These are phyloP conservation scores for Aspergillus fumigatus DNA, from an alignment of 2,329 filamentous ascomycete genomes.

Conservation along the genomic window DNA sequence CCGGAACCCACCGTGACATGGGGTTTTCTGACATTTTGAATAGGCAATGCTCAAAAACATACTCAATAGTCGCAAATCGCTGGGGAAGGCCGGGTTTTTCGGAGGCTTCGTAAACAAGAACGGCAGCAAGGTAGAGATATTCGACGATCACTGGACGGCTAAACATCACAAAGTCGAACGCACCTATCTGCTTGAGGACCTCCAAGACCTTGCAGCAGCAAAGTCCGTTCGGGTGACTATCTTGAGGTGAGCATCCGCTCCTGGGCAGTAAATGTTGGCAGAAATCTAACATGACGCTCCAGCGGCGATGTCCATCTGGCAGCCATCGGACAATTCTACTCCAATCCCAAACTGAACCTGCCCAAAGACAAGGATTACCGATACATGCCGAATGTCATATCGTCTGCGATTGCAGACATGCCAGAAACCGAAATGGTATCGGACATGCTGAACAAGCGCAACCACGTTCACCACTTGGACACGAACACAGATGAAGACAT, in stretches of 20 bases:
- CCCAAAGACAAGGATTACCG: slow-evolving; percentile 87
- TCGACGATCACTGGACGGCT: slow-evolving; percentile 97
- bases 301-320: slow-evolving; percentile 92
- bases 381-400: slow-evolving; percentile 95
- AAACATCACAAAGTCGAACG: slow-evolving; percentile 91
- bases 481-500: slow-evolving; percentile 84
- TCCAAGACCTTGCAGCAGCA: slow-evolving; percentile 89
- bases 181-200: slow-evolving; percentile 77
- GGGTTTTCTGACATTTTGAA: slow-evolving; percentile 30
- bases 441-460: slow-evolving; percentile 88
- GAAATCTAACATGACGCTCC: neutral
- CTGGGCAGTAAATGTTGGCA: neutral
- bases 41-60: slow-evolving; percentile 63
- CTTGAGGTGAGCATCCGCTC: slow-evolving; percentile 54
- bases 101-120: slow-evolving; percentile 80
- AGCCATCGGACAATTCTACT: slow-evolving; percentile 91
- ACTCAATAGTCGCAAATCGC: slow-evolving; percentile 80
- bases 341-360: slow-evolving; percentile 75
- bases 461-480: slow-evolving; percentile 66
- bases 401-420: slow-evolving; percentile 88
- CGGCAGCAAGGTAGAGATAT: slow-evolving; percentile 84
- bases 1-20: slow-evolving; percentile 27
- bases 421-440: slow-evolving; percentile 84
- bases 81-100: slow-evolving; percentile 76
- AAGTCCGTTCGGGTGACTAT: slow-evolving; percentile 91